Evolutionary conservation across 2,329 filamentous ascomycete genomes (phyloP), one percentile per base, ranked within the genome.

Genomic region (Thermothelomyces thermophilus): DNA sequence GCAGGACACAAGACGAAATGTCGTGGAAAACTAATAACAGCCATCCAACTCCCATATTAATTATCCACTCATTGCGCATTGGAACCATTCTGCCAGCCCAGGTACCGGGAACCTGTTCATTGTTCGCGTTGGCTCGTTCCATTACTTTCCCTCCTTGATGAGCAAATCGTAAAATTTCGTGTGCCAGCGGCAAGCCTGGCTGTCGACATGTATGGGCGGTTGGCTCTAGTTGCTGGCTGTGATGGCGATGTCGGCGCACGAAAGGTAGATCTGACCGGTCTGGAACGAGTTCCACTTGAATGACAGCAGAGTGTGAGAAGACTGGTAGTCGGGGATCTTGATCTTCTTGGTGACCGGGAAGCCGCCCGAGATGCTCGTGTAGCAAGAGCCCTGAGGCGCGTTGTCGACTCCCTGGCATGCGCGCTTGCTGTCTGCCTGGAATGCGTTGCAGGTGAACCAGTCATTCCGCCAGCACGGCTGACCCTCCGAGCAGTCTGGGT

Each of bases 241-340:
- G 54, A 77, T 75, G 13, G 72, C 68, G 48, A 77, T 76, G 56
- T 77, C 74, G 2, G 76, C 74, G 54, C 75, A 79, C 3, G 67
- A 71, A 3, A 78, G 65, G 57, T 78, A 79, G 7, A 78, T 67
- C 62, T 79, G 76, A 0, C 67, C 66, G 0, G 75, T 78, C 63
- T 79, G 74, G 61, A 70, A 78, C 0, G 73, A 70, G 62, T 79
- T 78, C 76, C 75, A 79, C 50, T 72, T 70, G 60, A 75, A 73
- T 0, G 71, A 73, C 0, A 79, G 64, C 19, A 79, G 63, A 0
- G 75, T 79, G 56, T 79, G 75, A 44, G 70, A 65, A 0, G 73
- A 73, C 2, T 62, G 56, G 54, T 72, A 75, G 34, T 75, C 64
- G 1, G 75, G 74, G 24, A 77, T 68, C 60, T 69, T 69, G 58